A percentile compares a stretch with the other conserved stretches of the same genome.
Conservation (phyloP, 2,329 filamentous ascomycete genomes). For the Didymella glomerata region DNA sequence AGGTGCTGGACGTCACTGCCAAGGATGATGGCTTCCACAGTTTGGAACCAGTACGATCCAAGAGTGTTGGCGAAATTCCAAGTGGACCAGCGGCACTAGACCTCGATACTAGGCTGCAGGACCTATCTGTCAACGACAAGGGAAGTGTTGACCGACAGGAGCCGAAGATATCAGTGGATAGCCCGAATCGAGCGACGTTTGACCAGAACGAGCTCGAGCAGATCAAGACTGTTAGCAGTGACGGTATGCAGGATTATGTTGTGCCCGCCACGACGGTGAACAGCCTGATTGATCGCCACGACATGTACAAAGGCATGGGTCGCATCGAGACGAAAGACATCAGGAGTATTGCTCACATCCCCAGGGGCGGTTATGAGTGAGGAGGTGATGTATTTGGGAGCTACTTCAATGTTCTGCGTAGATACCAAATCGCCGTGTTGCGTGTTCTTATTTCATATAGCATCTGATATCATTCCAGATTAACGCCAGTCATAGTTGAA, state of each 20-base stretch:
- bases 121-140: slow-evolving; percentile 25
- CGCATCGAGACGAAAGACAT: slow-evolving; percentile 53
- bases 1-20: slow-evolving; percentile 19
- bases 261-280: slow-evolving; percentile 44
- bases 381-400: neutral
- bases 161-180: slow-evolving; percentile 16
- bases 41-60: slow-evolving; percentile 44
- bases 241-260: slow-evolving; percentile 33
- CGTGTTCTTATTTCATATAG: neutral
- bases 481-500: neutral
- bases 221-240: slow-evolving; percentile 38
- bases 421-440: slow-evolving; percentile 13
- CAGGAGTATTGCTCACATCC: slow-evolving; percentile 40
- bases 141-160: slow-evolving; percentile 22
- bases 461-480: neutral
- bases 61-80: slow-evolving; percentile 46
- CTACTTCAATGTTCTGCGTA: slow-evolving; percentile 1
- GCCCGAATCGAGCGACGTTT: slow-evolving; percentile 19
- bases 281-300: slow-evolving; percentile 53
- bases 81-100: slow-evolving; percentile 33
- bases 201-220: slow-evolving; percentile 41
- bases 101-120: slow-evolving; percentile 38
- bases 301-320: slow-evolving; percentile 52
- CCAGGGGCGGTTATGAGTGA: slow-evolving; percentile 18
- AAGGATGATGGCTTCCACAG: slow-evolving; percentile 27